Base-by-base conservation (phyloP, 352 stramenopile genomes). In the Phytophthora palmivora region DNA sequence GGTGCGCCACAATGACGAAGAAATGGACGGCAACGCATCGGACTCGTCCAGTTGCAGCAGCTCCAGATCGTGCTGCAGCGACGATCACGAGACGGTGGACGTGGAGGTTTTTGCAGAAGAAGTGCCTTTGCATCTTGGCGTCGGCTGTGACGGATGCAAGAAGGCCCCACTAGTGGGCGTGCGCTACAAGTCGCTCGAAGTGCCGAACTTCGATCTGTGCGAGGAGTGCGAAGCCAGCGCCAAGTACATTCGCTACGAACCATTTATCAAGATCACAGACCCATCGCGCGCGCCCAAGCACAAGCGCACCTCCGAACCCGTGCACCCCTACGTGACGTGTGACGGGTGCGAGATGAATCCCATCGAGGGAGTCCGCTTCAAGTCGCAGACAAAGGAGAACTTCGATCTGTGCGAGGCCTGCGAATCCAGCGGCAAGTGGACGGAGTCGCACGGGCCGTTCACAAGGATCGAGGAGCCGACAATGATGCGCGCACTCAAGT, bases 211-310 rank as follows among this genome's bases (percentile, higher is more conserved):
- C 58, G 87, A 97, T 39, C 46, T 97, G 37, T 96, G 86, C 53
- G 72, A 82, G 48, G 61, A 41, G 7, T 96, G 87, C 61, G 84
- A 94, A n/a, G 71, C 65, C 11, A 83, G 76, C 28, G 76, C 74
- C 22, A 71, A 83, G 54, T 89, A 72, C 64, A 43, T 32, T n/a
- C 61, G 49, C 10, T 66, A 84, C 32, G 78, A 83, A 26, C 86
- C 84, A 15, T 92, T 88, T 63, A 79, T 95, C 45, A 95, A 94
- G 76, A 92, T 93, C 52, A 79, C 70, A n/a, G 61, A 76, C 16
- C 79, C 86, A 5, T 78, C 81, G 14, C 81, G 79, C 8, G 73
- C 76, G 0, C 72, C 70, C 9, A 81, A 81, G 58, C 46, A 76
- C 33, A 74, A 67, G 43, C 52, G 49, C 19, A 37, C 54, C 15